Conservation (phyloP, 768 basidiomycete genomes). For the Strobilomyces dryophilus region DNA sequence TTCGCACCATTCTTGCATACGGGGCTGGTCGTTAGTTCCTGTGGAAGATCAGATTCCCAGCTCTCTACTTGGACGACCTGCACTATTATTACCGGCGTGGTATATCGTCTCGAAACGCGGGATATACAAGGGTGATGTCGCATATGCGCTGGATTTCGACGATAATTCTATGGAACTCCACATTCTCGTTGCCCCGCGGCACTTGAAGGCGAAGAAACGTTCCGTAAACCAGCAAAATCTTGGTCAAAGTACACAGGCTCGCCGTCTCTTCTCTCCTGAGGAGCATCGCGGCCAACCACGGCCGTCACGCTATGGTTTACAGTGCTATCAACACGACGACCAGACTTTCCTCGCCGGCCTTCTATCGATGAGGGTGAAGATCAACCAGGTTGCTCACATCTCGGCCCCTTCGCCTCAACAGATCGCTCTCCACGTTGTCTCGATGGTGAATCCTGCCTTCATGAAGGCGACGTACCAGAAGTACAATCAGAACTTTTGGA, state of each 20-base stretch:
- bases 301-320: not conserved
- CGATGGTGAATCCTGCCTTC: not conserved
- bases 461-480: not conserved
- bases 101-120: not conserved
- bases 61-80: rapidly evolving
- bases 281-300: not conserved
- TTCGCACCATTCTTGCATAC: not conserved
- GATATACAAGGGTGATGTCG: not conserved
- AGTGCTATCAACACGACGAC: not conserved
- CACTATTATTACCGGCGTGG: not conserved
- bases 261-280: not conserved
- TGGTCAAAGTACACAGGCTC: not conserved
- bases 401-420: not conserved
- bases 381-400: not conserved
- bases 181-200: not conserved
- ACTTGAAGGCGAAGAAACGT: not conserved
- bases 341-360: not conserved
- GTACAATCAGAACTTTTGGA: not conserved
- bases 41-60: not conserved
- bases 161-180: rapidly evolving
- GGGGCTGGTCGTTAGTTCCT: not conserved
- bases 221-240: not conserved
- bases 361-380: not conserved
- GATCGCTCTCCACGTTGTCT: not conserved
- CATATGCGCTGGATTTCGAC: not conserved